phyloP scores from a whole-genome alignment of 176 grass and related monocot genomes.

The Eleusine indica region DNA sequence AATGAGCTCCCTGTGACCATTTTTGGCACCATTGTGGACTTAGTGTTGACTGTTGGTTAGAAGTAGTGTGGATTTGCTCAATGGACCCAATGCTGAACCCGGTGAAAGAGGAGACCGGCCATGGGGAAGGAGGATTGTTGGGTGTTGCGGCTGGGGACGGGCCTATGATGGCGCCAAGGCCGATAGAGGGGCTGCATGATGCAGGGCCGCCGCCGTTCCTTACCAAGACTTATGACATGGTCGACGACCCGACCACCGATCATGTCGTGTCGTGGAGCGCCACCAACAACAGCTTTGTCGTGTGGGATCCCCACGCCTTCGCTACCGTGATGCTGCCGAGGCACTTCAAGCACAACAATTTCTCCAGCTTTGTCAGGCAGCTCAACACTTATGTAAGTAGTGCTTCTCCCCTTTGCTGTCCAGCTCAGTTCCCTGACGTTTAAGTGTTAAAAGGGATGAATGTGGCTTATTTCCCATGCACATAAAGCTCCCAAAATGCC shows the following conservation, averaged over 20 bases:
- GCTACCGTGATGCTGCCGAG: slow-evolving; percentile 65
- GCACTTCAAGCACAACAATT: slow-evolving; percentile 88
- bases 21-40: background rate
- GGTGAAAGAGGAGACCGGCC: slow-evolving; percentile 67
- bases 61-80: background rate
- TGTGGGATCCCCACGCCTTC: slow-evolving; percentile 85
- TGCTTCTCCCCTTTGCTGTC: background rate
- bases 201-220: slow-evolving; percentile 86
- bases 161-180: slow-evolving; percentile 43
- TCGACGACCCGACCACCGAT: slow-evolving; percentile 61
- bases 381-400: slow-evolving; percentile 62
- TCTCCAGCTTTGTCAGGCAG: slow-evolving; percentile 78
- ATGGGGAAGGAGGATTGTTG: background rate
- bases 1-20: background rate
- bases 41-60: background rate
- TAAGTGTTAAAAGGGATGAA: background rate
- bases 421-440: background rate
- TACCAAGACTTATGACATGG: slow-evolving; percentile 89
- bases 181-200: slow-evolving; percentile 81
- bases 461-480: background rate
- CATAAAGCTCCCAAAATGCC: slow-evolving; percentile 4
- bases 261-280: slow-evolving; percentile 69
- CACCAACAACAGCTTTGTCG: slow-evolving; percentile 82
- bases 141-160: slow-evolving; percentile 5
- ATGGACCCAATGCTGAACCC: slow-evolving; percentile 65